A percentile compares a stretch with the other conserved stretches of the same genome.
Evolutionary conservation across 2,329 filamentous ascomycete species (phyloP).

Genomic region (Orbilia brochopaga): DNA sequence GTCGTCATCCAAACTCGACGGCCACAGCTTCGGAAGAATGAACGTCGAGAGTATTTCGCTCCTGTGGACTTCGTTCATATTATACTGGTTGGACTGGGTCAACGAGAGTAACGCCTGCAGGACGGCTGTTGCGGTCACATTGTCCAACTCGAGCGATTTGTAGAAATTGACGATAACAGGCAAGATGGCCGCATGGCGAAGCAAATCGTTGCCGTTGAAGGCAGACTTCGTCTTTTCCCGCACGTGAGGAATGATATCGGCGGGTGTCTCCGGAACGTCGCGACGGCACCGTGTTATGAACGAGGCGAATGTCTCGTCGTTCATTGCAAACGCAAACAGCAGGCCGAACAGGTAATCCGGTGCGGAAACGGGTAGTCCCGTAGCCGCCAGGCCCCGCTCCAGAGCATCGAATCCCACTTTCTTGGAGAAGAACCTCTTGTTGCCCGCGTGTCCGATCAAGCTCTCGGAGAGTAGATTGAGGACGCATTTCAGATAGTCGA

Average conservation of each 20-base stretch:
- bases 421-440: constrained; percentile 85
- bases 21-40: constrained; percentile 54
- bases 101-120: constrained; percentile 69
- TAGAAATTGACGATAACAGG: constrained; percentile 56
- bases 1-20: constrained; percentile 59
- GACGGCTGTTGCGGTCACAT: constrained; percentile 66
- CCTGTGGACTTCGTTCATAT: constrained; percentile 73
- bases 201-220: constrained; percentile 55
- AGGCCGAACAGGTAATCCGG: constrained; percentile 82
- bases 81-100: constrained; percentile 69
- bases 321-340: constrained; percentile 78
- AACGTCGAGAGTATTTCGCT: constrained; percentile 64
- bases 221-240: constrained; percentile 53
- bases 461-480: constrained; percentile 76
- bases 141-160: constrained; percentile 55
- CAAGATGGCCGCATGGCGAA: constrained; percentile 59
- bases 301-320: constrained; percentile 70
- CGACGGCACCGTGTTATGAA: constrained; percentile 45
- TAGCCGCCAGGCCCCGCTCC: constrained; percentile 73
- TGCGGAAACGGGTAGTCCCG: constrained; percentile 69
- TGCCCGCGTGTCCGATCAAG: constrained; percentile 80
- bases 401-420: constrained; percentile 77
- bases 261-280: constrained; percentile 36
- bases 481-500: constrained; percentile 73
- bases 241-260: constrained; percentile 27